phyloP scores from a whole-genome alignment of 2,329 filamentous ascomycete species.

The Fusarium concolor region DNA sequence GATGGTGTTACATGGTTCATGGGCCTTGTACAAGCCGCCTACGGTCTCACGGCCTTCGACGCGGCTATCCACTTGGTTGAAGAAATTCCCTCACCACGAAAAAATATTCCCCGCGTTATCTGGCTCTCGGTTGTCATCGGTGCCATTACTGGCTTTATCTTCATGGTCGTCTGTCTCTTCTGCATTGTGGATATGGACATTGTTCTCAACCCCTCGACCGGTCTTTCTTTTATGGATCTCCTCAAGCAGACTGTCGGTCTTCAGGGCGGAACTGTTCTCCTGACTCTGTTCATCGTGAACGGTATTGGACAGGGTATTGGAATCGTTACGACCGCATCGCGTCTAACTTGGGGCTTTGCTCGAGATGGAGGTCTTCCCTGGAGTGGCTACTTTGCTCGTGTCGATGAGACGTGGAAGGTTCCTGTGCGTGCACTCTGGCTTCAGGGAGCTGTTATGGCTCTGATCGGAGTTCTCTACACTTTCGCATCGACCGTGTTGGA shows the following conservation, averaged over 20 bases:
- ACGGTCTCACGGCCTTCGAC: slow-evolving; percentile 65
- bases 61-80: slow-evolving; percentile 70
- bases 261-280: slow-evolving; percentile 56
- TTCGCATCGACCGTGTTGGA: slow-evolving; percentile 65
- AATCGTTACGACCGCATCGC: slow-evolving; percentile 62
- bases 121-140: slow-evolving; percentile 64
- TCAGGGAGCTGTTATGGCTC: slow-evolving; percentile 57
- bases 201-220: slow-evolving; percentile 54
- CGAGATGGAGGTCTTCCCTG: slow-evolving; percentile 63
- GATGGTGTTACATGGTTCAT: slow-evolving; percentile 69
- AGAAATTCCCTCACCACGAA: slow-evolving; percentile 64
- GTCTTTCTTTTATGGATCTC: slow-evolving; percentile 63
- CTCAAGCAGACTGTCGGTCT: slow-evolving; percentile 52
- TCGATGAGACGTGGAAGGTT: slow-evolving; percentile 62
- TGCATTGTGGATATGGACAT: slow-evolving; percentile 60
- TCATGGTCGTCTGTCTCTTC: slow-evolving; percentile 65
- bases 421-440: slow-evolving; percentile 64
- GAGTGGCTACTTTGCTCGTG: slow-evolving; percentile 57
- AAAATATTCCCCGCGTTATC: slow-evolving; percentile 63
- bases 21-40: slow-evolving; percentile 67
- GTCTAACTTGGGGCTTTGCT: slow-evolving; percentile 66
- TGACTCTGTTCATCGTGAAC: slow-evolving; percentile 67
- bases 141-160: slow-evolving; percentile 61
- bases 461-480: slow-evolving; percentile 66
- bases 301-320: slow-evolving; percentile 65